A percentile compares a stretch with the other conserved stretches of the same genome.
Evolutionary conservation across 129 eudicot species (phyloP).

Genomic region (Mikania micrantha): DNA sequence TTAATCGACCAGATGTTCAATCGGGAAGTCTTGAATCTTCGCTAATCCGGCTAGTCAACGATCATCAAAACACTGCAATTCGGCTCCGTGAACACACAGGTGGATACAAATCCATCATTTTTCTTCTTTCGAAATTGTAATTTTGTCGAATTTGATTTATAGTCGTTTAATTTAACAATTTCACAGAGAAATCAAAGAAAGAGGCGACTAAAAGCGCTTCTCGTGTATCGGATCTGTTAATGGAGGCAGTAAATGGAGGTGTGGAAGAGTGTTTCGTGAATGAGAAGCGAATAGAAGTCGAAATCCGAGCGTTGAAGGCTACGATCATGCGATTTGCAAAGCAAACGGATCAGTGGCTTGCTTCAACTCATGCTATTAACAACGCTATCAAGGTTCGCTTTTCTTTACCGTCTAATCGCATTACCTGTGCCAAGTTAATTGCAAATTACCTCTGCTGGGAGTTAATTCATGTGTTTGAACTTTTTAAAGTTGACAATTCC

Average conservation of each 20-base stretch:
- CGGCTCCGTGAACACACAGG: constrained; percentile 71
- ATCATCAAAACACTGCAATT: constrained; percentile 45
- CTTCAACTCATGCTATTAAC: constrained; percentile 73
- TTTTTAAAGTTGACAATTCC: background rate
- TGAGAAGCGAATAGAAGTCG: constrained; percentile 81
- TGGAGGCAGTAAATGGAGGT: constrained; percentile 74
- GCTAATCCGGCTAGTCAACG: constrained; percentile 48
- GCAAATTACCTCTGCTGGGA: background rate
- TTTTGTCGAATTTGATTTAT: constrained; percentile 3
- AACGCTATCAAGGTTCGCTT: constrained; percentile 62
- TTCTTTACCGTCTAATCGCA: background rate
- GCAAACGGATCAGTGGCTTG: constrained; percentile 82
- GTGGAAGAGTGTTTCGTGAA: constrained; percentile 73
- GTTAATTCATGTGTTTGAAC: background rate
- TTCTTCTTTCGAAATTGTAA: background rate
- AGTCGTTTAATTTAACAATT: background rate
- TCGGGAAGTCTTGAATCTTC: constrained; percentile 55
- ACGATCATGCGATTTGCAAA: constrained; percentile 48
- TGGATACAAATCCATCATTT: constrained; percentile 1
- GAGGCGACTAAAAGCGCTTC: constrained; percentile 50
- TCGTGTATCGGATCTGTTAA: constrained; percentile 68
- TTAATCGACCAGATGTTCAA: constrained; percentile 29
- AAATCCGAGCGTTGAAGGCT: constrained; percentile 61
- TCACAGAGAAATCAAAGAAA: constrained; percentile 80
- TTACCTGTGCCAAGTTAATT: background rate